Conservation (phyloP, 805 yeast species). For the Zygotorulaspora sp. region DNA sequence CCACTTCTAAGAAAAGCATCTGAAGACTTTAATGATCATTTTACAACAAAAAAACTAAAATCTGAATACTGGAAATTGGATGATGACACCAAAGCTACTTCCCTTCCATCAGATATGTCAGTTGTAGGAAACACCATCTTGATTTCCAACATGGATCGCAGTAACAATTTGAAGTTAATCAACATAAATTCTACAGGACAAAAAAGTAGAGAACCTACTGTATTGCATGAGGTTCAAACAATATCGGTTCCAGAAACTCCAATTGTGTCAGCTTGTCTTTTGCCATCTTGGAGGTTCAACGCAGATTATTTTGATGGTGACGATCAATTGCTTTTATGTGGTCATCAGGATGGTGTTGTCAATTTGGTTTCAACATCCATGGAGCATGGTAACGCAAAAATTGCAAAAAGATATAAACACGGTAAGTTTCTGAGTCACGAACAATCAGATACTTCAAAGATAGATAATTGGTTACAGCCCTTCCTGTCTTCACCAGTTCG, state of each 20-base stretch:
- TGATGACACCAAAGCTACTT: conserved; percentile 3
- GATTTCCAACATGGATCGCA: conserved; percentile 15
- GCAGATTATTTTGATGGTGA: conserved; percentile 15
- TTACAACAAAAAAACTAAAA: conserved; percentile 24
- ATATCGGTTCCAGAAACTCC: conserved; percentile 27
- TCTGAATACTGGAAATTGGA: conserved; percentile 26
- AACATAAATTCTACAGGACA: conserved; percentile 6
- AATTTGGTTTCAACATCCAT: conserved; percentile 59
- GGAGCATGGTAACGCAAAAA: conserved; percentile 57
- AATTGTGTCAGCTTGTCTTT: conserved; percentile 15
- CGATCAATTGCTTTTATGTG: conserved; percentile 46
- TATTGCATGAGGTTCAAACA: conserved; percentile 22
- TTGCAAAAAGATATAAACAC: conserved; percentile 76
- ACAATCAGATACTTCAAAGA: conserved; percentile 8
- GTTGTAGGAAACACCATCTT: conserved; percentile 15
- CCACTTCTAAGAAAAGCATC: conserved; percentile 27
- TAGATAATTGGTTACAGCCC: conserved; percentile 17
- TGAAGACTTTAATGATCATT: conserved; percentile 29
- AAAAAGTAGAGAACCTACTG: conserved; percentile 2
- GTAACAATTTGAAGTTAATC: conserved; percentile 22
- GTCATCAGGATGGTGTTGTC: conserved; percentile 71
- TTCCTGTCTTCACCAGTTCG: conserved; percentile 20
- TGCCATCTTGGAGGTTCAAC: conserved; percentile 11
- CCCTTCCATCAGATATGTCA: conserved; percentile 16
- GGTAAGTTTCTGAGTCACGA: conserved; percentile 49